Evolutionary conservation across 805 yeast genomes (phyloP), one percentile per base, ranked within the genome.

Genomic region (Yarrowia sp.): DNA sequence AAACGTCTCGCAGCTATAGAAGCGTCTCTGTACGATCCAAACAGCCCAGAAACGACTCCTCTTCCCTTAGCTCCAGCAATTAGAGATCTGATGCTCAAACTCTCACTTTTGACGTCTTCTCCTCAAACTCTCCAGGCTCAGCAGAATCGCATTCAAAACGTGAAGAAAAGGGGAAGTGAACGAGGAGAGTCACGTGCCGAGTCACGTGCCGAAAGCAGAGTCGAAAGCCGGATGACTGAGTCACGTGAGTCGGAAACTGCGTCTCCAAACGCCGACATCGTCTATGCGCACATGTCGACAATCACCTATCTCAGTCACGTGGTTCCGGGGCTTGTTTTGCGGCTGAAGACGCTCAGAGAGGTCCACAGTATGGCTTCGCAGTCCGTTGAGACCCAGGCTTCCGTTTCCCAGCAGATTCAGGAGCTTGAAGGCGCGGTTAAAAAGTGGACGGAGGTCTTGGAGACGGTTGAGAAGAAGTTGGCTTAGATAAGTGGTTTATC

Each of bases 301-400:
- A 51, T 51, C 24, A 51, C 58, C 3, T 51, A 51, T 12, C 42
- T 51, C 6, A 51, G 58, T 32, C 58, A 51, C 42, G 42, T 35
- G 42, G 58, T 51, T 33, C 58, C 58, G 1, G 16, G 14, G n/a
- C 19, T 55, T 2, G n/a, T 55, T 7, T 10, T 19, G 16, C 13
- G 61, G 8, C 47, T 55, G 7, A 38, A 38, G 12, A 55, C 61
- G 16, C 22, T 55, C 5, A 1, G 47, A n/a, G 24, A 55, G 18
- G 47, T 55, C 21, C 61, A 55, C 14, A 39, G 14, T 24, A 21
- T 38, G 29, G 61, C 61, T 7, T 36, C 61, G 19, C 36, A 38
- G 22, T 25, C 47, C 12, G 61, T 38, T 4, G 25, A 9, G 2
- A 21, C 46, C 9, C 12, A 25, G 7, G 46, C 61, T 2, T 27